Percentiles rank a stretch among this genome's conserved stretches.
phyloP scores from a whole-genome alignment of 1,284 basidiomycete genomes.

The Tilletiopsis washingtonensis region DNA sequence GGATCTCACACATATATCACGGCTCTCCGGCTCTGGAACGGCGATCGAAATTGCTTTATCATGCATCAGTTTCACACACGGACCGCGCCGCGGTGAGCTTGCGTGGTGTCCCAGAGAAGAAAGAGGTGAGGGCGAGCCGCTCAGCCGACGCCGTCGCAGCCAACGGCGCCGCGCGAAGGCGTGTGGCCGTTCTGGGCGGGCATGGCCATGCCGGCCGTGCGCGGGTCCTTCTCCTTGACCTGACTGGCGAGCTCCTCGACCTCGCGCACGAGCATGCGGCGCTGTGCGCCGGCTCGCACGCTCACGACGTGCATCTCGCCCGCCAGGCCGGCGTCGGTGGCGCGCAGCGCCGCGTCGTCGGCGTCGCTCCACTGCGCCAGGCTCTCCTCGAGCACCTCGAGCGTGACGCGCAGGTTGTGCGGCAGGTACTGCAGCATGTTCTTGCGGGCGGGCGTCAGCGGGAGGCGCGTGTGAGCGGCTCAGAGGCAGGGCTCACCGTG shows the following conservation, averaged over 20 bases:
- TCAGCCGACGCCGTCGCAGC: constrained; percentile 36
- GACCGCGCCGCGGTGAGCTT: too few relatives aligned
- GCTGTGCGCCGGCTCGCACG: constrained; percentile 22
- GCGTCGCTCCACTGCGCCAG: constrained; percentile 8
- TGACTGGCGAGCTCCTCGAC: constrained; percentile 27
- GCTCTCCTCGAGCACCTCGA: constrained; percentile 29
- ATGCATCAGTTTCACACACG: too few relatives aligned
- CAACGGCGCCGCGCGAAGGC: constrained; percentile 24
- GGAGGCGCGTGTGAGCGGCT: too few relatives aligned
- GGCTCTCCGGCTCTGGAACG: too few relatives aligned
- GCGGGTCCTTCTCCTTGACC: constrained; percentile 22
- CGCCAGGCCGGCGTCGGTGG: constrained; percentile 14
- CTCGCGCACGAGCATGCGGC: constrained; percentile 25
- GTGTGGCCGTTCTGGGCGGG: constrained; percentile 13
- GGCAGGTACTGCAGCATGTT: constrained; percentile 42
- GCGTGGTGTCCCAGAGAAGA: too few relatives aligned
- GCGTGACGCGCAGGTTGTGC: constrained; percentile 31
- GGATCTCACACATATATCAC: too few relatives aligned
- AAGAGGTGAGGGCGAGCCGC: background rate
- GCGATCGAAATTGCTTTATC: too few relatives aligned
- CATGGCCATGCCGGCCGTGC: constrained; percentile 15
- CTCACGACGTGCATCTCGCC: too few relatives aligned
- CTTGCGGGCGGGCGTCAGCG: too few relatives aligned
- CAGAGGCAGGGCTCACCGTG: too few relatives aligned
- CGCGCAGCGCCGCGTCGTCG: constrained; percentile 11